Conservation (phyloP, 805 yeast genomes). For the Saccharomyces kudriavzevii region DNA sequence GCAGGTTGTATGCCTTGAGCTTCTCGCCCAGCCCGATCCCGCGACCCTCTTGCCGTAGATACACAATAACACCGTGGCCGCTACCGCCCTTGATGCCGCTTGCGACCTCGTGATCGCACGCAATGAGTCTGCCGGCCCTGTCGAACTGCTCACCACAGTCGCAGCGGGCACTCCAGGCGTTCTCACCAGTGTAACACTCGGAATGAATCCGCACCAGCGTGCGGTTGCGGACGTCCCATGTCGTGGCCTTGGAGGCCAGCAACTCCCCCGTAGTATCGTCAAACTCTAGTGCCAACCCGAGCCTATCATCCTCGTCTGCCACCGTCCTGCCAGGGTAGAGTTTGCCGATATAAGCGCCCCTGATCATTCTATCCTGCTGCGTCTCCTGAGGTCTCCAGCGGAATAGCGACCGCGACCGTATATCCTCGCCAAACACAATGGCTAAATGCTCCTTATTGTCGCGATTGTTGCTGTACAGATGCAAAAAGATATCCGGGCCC, state of each 20-base stretch:
- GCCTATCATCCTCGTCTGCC: slow-evolving; percentile 55
- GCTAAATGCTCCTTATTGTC: slow-evolving; percentile 95
- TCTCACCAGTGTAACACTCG: slow-evolving; percentile 98
- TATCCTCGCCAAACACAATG: slow-evolving; percentile 89
- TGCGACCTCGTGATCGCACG: slow-evolving; percentile 23
- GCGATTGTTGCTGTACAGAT: slow-evolving; percentile 74
- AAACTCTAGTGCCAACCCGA: slow-evolving; percentile 34
- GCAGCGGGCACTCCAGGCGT: slow-evolving; percentile 98
- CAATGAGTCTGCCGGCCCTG: slow-evolving; percentile 90
- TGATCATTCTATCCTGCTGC: slow-evolving; percentile 91
- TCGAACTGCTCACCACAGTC: slow-evolving; percentile 99
- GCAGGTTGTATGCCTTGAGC: slow-evolving; percentile 90
- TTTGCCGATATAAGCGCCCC: slow-evolving; percentile 94
- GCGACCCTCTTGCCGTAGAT: slow-evolving; percentile 94
- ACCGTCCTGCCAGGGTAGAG: slow-evolving; percentile 74
- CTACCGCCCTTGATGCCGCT: slow-evolving; percentile 41
- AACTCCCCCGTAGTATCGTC: slow-evolving; percentile 33
- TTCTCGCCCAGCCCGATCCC: slow-evolving; percentile 98
- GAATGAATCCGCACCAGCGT: slow-evolving; percentile 85
- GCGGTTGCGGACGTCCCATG: slow-evolving; percentile 27
- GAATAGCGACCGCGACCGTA: slow-evolving; percentile 70
- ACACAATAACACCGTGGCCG: slow-evolving; percentile 92
- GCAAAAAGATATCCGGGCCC: slow-evolving; percentile 90
- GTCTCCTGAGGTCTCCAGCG: slow-evolving; percentile 57
- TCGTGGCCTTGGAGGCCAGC: slow-evolving; percentile 11